Percentiles rank a stretch among this genome's conserved stretches.
phyloP scores from a whole-genome alignment of 1,284 basidiomycete genomes.

The Austroboletus niveus region DNA sequence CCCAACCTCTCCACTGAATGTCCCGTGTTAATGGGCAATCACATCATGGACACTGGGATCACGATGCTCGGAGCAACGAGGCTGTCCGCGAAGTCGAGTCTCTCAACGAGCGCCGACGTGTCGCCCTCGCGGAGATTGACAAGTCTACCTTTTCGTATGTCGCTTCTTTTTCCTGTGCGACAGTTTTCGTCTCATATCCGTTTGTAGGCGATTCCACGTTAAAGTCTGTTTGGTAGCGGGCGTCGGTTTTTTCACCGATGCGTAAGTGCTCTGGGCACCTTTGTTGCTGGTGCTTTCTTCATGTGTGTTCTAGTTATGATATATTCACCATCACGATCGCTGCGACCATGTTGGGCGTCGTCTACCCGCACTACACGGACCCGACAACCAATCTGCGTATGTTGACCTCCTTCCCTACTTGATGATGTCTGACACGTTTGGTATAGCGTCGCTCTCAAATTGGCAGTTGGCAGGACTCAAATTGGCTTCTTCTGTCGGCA shows the following conservation, averaged over 20 bases:
- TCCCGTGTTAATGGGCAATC: neutral
- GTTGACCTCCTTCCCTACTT: neutral
- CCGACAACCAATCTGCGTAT: neutral
- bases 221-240: constrained; percentile 71
- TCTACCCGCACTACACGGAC: constrained; percentile 47
- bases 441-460: constrained; percentile 35
- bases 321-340: constrained; percentile 75
- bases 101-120: constrained; percentile 51
- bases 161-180: neutral
- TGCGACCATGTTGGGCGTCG: constrained; percentile 69
- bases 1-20: neutral
- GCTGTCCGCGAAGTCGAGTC: neutral
- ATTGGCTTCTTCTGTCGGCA: constrained; percentile 63
- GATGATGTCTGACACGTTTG: neutral
- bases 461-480: constrained; percentile 74
- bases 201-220: constrained; percentile 55
- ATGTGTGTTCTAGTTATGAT: constrained; percentile 47
- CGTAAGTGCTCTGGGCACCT: constrained; percentile 41
- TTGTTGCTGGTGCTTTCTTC: neutral
- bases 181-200: neutral
- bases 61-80: neutral
- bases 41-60: neutral
- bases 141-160: constrained; percentile 53
- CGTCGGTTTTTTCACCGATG: constrained; percentile 80
- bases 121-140: constrained; percentile 70